A percentile compares a stretch with the other conserved stretches of the same genome.
phyloP scores from a whole-genome alignment of 2,329 filamentous ascomycete genomes.

The Corinectria fuckeliana region DNA sequence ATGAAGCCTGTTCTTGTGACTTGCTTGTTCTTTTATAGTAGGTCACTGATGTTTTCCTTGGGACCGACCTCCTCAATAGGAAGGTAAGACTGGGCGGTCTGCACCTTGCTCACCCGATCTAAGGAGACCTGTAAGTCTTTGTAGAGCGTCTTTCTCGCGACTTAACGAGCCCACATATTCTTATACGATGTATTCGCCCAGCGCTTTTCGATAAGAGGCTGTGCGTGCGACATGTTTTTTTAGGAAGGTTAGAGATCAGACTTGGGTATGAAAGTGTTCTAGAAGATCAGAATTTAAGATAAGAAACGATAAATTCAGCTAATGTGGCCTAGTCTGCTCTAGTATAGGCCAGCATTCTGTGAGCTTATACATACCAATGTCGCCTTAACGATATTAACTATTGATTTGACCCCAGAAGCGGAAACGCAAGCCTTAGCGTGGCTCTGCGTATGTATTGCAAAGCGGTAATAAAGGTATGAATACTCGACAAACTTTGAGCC shows the following conservation, averaged over 20 bases:
- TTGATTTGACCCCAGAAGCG: neutral
- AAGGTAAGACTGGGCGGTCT: neutral
- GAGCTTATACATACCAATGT: neutral
- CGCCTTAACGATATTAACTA: neutral
- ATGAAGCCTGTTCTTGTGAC: slow-evolving; percentile 5
- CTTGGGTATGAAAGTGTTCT: neutral
- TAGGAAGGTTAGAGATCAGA: neutral
- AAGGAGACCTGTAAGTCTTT: slow-evolving; percentile 12
- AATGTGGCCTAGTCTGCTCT: neutral
- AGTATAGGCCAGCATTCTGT: neutral
- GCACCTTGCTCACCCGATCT: neutral
- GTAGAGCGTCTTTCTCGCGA: slow-evolving; percentile 8
- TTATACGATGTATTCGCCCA: slow-evolving; percentile 13
- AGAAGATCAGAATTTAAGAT: neutral
- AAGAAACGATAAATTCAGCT: neutral
- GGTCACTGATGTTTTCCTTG: slow-evolving; percentile 5
- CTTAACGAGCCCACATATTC: slow-evolving; percentile 23
- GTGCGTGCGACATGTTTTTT: neutral
- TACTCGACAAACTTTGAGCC: neutral
- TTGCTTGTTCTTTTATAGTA: neutral
- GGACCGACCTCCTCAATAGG: neutral
- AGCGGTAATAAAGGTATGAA: neutral
- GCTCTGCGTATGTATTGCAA: neutral
- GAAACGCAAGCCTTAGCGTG: neutral
- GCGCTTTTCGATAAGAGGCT: neutral